A percentile compares a stretch with the other conserved stretches of the same genome.
Evolutionary conservation across 768 basidiomycete genomes (phyloP).

Genomic region (Phaffia australis): DNA sequence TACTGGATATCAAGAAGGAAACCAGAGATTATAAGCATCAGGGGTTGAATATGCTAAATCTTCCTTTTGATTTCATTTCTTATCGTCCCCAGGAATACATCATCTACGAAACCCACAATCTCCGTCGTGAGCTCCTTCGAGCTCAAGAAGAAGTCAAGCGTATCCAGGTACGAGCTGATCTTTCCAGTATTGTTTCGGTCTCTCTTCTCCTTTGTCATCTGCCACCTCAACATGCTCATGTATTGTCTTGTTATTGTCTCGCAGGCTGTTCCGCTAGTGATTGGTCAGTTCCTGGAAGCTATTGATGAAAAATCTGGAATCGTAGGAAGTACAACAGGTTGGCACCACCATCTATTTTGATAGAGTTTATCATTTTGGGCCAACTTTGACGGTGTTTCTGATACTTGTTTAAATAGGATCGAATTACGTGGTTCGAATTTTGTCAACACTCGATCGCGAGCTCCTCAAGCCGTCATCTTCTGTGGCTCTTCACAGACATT

Average conservation of each 20-base stretch:
- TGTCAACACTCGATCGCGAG: conserved; percentile 93
- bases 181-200: neutral
- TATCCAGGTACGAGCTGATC: conserved; percentile 42
- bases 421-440: conserved; percentile 94
- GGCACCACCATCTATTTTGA: conserved; percentile 10
- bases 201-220: neutral
- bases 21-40: neutral
- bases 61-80: neutral
- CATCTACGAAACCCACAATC: conserved; percentile 95
- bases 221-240: neutral
- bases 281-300: conserved; percentile 97
- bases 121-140: conserved; percentile 93
- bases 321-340: conserved; percentile 80
- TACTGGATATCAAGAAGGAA: neutral
- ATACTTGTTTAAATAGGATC: conserved; percentile 46
- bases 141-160: conserved; percentile 99
- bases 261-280: conserved; percentile 94
- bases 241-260: neutral
- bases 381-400: neutral
- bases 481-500: conserved; percentile 97
- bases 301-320: conserved; percentile 97
- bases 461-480: conserved; percentile 92
- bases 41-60: neutral
- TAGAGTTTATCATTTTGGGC: conserved; percentile 2
- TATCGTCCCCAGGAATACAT: conserved; percentile 81